Conservation (phyloP, 2,329 filamentous ascomycete genomes). For the Trichoderma polysporum region DNA sequence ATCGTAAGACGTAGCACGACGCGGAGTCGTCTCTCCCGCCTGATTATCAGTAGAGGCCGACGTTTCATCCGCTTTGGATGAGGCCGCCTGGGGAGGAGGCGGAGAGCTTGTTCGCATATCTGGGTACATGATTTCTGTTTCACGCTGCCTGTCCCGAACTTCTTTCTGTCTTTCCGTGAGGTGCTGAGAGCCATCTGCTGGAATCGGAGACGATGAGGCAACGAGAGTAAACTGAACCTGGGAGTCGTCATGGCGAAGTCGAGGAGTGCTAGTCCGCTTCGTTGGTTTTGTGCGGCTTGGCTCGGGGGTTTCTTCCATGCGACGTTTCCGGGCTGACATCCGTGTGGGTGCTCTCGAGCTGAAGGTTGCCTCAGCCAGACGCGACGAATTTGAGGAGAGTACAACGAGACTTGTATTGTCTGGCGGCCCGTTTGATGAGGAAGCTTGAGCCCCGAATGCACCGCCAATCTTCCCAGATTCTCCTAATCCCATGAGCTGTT, state of each 20-base stretch:
- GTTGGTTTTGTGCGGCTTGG: constrained; percentile 26
- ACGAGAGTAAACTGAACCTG: constrained; percentile 76
- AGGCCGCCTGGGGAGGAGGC: constrained; percentile 25
- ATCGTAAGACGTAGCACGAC: constrained; percentile 44
- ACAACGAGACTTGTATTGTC: constrained; percentile 43
- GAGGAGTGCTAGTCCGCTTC: constrained; percentile 44
- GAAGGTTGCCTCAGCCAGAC: constrained; percentile 23
- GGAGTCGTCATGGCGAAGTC: constrained; percentile 74
- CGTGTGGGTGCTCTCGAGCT: constrained; percentile 25
- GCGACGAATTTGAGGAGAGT: constrained; percentile 34
- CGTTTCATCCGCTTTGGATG: constrained; percentile 22
- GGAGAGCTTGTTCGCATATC: constrained; percentile 58
- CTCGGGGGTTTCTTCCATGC: constrained; percentile 31
- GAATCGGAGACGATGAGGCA: constrained; percentile 54
- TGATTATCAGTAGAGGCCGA: constrained; percentile 20
- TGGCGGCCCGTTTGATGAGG: constrained; percentile 49
- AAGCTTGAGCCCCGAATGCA: constrained; percentile 41
- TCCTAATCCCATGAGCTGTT: constrained; percentile 45
- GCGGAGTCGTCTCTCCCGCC: constrained; percentile 47
- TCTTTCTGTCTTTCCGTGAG: constrained; percentile 80
- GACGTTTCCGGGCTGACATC: constrained; percentile 31
- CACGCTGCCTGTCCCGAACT: constrained; percentile 69
- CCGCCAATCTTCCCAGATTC: constrained; percentile 42
- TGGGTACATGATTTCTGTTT: constrained; percentile 65
- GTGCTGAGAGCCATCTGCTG: constrained; percentile 63